These are phyloP conservation scores for Lachnellula arida DNA, from an alignment of 2,329 filamentous ascomycete species.

Conservation along the genomic window DNA sequence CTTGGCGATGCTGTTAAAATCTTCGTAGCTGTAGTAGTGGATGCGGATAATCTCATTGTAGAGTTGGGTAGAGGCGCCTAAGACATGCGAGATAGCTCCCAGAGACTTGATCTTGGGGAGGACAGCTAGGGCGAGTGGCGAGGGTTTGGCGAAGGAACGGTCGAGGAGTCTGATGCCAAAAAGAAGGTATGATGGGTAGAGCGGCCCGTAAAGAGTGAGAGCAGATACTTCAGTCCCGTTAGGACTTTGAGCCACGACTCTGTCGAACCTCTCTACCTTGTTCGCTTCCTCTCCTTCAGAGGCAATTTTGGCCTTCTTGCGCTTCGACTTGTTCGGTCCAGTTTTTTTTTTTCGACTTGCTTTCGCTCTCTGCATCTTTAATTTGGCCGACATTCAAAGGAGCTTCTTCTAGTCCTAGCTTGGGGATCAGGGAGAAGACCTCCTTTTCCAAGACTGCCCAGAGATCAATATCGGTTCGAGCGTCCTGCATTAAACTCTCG, in stretches of 20 bases:
- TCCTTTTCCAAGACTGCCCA: constrained; percentile 64
- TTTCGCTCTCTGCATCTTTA: constrained; percentile 9
- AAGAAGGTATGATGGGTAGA: constrained; percentile 60
- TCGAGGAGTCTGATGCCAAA: constrained; percentile 54
- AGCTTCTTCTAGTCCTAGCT: constrained; percentile 46
- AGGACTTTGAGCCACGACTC: neutral
- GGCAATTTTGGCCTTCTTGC: neutral
- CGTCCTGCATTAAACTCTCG: constrained; percentile 47
- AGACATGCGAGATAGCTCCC: constrained; percentile 64
- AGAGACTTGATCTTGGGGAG: constrained; percentile 64
- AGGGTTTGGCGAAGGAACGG: constrained; percentile 51
- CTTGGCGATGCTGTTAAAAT: constrained; percentile 33
- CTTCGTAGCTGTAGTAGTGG: constrained; percentile 56
- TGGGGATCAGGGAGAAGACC: constrained; percentile 57
- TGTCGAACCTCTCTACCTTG: neutral
- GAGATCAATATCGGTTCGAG: constrained; percentile 57
- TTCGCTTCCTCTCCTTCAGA: neutral
- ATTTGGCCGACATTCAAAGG: constrained; percentile 1
- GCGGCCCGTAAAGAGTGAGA: constrained; percentile 55
- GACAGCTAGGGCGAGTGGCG: constrained; percentile 54
- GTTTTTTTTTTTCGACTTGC: neutral
- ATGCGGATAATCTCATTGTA: constrained; percentile 63
- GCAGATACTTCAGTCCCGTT: constrained; percentile 13
- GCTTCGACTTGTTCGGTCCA: neutral
- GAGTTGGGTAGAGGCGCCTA: constrained; percentile 65